Conservation (phyloP, 768 basidiomycete species). For the Cystofilobasidium bisporidii region DNA sequence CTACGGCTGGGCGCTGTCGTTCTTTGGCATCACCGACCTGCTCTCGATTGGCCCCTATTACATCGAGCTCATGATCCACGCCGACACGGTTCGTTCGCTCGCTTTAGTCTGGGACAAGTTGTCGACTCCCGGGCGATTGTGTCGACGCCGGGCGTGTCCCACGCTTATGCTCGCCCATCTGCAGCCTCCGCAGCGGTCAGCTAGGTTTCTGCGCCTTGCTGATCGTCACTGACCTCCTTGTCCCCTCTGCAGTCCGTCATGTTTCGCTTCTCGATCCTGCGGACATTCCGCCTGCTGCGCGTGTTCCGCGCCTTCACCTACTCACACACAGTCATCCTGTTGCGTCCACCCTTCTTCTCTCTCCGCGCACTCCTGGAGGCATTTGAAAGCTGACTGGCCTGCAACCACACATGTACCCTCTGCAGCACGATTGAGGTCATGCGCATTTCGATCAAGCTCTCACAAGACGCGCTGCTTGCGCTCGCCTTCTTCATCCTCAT, state of each 20-base stretch:
- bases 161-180: too few relatives aligned
- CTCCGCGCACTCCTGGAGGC: background rate
- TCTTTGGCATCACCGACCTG: constrained; percentile 76
- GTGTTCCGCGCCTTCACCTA: constrained; percentile 85
- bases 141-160: too few relatives aligned
- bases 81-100: constrained; percentile 61
- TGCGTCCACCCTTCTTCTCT: background rate
- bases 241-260: constrained; percentile 55
- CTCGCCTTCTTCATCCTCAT: constrained; percentile 81
- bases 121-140: too few relatives aligned
- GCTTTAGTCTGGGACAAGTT: too few relatives aligned
- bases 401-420: constrained; percentile 29
- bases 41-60: constrained; percentile 82
- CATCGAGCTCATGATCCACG: constrained; percentile 67
- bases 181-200: too few relatives aligned
- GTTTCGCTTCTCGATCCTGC: constrained; percentile 81
- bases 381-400: background rate
- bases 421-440: constrained; percentile 74
- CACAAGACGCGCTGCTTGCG: constrained; percentile 75
- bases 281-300: constrained; percentile 77
- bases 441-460: constrained; percentile 76
- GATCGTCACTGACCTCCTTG: background rate
- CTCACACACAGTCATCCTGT: constrained; percentile 65
- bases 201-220: too few relatives aligned
- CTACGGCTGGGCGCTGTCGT: constrained; percentile 36